phyloP scores from a whole-genome alignment of 169 alveolate genomes.

The Plasmodium gaboni region DNA sequence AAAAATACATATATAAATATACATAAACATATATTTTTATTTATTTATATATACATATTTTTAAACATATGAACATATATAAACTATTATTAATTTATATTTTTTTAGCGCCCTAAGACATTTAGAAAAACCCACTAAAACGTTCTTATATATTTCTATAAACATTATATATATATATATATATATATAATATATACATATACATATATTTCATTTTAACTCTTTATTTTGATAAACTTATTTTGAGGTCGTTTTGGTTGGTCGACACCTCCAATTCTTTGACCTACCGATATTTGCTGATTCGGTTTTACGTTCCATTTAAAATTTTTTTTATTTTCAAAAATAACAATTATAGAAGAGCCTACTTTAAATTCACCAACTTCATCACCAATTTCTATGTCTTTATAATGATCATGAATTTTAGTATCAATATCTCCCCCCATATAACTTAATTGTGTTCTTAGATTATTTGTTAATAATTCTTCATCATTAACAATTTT shows the following conservation, averaged over 20 bases:
- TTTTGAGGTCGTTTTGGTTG: not conserved
- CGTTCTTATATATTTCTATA: too few relatives aligned
- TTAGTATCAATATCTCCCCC: conserved; percentile 73
- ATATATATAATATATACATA: too few relatives aligned
- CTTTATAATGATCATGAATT: conserved; percentile 26
- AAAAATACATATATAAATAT: too few relatives aligned
- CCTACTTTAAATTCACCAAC: conserved; percentile 67
- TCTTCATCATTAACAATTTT: conserved; percentile 44
- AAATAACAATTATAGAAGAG: conserved; percentile 52
- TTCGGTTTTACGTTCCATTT: conserved; percentile 21
- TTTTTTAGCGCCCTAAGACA: too few relatives aligned
- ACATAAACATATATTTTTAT: too few relatives aligned
- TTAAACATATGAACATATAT: too few relatives aligned
- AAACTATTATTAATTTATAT: too few relatives aligned
- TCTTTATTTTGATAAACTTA: conserved; percentile 21
- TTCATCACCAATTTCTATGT: conserved; percentile 53
- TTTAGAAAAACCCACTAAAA: too few relatives aligned
- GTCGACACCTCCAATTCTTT: conserved; percentile 33
- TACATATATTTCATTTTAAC: not conserved
- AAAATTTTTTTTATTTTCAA: conserved; percentile 59
- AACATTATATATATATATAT: not conserved
- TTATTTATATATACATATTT: too few relatives aligned
- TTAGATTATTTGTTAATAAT: conserved; percentile 35
- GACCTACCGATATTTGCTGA: conserved; percentile 36
- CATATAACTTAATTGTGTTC: conserved; percentile 51